Evolutionary conservation across 148 eudicot genomes (phyloP).

Genomic region (Rhododendron griersonianum): DNA sequence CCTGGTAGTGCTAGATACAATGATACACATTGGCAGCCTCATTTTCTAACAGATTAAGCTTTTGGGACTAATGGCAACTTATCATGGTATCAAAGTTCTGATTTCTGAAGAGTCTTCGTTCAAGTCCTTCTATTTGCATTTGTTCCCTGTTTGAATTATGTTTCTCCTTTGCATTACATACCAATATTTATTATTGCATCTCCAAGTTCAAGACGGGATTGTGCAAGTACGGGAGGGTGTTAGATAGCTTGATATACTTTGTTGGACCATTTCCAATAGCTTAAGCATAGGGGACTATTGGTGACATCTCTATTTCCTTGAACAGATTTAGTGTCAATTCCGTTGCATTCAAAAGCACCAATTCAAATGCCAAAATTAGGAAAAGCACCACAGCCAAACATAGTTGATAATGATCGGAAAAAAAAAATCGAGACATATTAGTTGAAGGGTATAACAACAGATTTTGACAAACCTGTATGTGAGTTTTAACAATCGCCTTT

Average conservation of each 20-base stretch:
- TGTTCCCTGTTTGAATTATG: neutral
- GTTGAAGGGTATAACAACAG: neutral
- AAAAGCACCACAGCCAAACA: neutral
- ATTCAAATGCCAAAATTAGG: neutral
- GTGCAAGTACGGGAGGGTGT: neutral
- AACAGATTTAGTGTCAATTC: neutral
- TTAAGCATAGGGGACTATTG: neutral
- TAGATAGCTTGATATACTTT: neutral
- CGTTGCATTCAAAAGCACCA: neutral
- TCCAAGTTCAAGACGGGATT: neutral
- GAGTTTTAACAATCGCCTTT: constrained; percentile 91
- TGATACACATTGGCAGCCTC: neutral
- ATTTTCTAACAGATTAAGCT: neutral
- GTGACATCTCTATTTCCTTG: neutral
- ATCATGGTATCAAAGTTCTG: neutral
- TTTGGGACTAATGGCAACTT: neutral
- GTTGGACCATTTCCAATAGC: neutral
- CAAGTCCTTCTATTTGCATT: neutral
- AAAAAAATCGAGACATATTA: neutral
- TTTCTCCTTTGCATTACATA: neutral
- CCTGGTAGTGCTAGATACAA: neutral
- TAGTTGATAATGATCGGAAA: too few relatives aligned
- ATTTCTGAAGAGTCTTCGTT: neutral
- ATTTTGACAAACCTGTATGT: constrained; percentile 67
- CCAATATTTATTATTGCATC: neutral